phyloP scores from a whole-genome alignment of 2,329 filamentous ascomycete genomes.

The Calonectria multiphialidica region DNA sequence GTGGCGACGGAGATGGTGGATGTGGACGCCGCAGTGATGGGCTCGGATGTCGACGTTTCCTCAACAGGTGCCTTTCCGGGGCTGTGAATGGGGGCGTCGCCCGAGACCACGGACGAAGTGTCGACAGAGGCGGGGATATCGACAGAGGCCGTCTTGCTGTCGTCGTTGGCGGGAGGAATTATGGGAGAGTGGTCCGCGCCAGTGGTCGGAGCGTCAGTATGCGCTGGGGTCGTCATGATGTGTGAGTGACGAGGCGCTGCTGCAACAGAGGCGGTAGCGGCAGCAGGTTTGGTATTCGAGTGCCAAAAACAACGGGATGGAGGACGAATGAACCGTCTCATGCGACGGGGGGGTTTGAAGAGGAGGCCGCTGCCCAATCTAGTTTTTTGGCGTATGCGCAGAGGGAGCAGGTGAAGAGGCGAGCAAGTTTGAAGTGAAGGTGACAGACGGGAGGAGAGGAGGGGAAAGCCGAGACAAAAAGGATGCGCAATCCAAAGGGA shows the following conservation, averaged over 20 bases:
- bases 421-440: neutral
- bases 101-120: neutral
- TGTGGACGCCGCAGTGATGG: conserved; percentile 27
- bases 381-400: neutral
- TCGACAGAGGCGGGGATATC: neutral
- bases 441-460: neutral
- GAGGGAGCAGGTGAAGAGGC: neutral
- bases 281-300: conserved; percentile 14
- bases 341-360: conserved; percentile 21
- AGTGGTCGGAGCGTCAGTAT: conserved; percentile 17
- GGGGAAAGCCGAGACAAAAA: neutral
- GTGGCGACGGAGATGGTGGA: conserved; percentile 36
- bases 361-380: neutral
- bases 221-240: conserved; percentile 21
- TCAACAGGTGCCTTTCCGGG: neutral
- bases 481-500: neutral
- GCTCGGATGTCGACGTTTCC: conserved; percentile 8
- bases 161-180: neutral
- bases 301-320: conserved; percentile 36
- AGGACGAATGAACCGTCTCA: conserved; percentile 39
- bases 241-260: neutral
- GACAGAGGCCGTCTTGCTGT: neutral
- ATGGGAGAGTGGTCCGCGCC: conserved; percentile 9
- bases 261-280: conserved; percentile 2
- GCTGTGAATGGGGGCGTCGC: neutral